A percentile compares a stretch with the other conserved stretches of the same genome.
Conservation (phyloP, 2,329 filamentous ascomycete species). For the Teratosphaeria zuluensis region DNA sequence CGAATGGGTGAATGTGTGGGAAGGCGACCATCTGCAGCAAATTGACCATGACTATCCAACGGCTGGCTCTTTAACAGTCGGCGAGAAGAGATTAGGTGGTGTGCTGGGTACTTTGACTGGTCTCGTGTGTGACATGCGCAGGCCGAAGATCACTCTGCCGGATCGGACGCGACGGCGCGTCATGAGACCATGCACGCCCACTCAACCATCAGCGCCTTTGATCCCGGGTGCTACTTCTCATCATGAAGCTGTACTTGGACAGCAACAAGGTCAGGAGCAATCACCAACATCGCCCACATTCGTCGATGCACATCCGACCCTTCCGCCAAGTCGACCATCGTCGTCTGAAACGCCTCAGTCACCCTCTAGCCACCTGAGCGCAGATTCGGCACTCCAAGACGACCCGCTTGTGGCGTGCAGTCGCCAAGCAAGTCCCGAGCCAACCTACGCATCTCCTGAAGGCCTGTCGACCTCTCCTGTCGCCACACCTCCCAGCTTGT, state of each 20-base stretch:
- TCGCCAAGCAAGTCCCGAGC: conserved; percentile 5
- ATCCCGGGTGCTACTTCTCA: too few relatives aligned
- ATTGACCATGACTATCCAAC: conserved; percentile 53
- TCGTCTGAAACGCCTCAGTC: background rate
- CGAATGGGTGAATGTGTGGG: conserved; percentile 54
- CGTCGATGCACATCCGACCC: background rate
- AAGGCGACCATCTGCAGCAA: conserved; percentile 52
- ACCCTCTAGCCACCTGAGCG: background rate
- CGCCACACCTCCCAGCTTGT: background rate
- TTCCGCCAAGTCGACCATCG: background rate
- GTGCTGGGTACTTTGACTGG: conserved; percentile 60
- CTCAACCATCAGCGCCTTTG: background rate
- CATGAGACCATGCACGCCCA: background rate
- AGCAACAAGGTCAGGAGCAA: background rate
- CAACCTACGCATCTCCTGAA: background rate
- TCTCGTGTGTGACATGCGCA: conserved; percentile 51
- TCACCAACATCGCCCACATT: background rate
- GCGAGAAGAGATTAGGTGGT: conserved; percentile 56
- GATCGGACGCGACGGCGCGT: conserved; percentile 8
- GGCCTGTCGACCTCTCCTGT: background rate
- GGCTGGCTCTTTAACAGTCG: conserved; percentile 36
- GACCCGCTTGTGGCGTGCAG: conserved; percentile 12
- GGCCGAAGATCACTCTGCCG: conserved; percentile 16
- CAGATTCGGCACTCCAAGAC: background rate
- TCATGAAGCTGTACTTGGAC: background rate